Evolutionary conservation across 768 basidiomycete species (phyloP).

Genomic region (Boletus fagicola): DNA sequence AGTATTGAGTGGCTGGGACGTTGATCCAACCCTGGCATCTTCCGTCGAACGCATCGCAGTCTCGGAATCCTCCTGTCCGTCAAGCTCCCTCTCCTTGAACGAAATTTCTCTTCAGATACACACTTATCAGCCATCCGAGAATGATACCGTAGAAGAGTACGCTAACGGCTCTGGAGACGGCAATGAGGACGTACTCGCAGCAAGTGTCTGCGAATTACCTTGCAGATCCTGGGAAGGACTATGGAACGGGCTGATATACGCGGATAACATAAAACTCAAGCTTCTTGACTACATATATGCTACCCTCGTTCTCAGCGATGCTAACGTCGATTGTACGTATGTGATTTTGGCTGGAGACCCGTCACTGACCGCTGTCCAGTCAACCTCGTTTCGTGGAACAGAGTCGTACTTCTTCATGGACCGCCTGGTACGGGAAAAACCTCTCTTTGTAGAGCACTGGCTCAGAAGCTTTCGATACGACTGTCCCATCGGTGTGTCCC

Average conservation of each 20-base stretch:
- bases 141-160: conserved; percentile 72
- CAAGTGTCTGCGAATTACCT: conserved; percentile 87
- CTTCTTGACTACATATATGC: conserved; percentile 94
- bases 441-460: conserved; percentile 88
- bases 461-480: conserved; percentile 92
- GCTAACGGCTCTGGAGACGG: conserved; percentile 56
- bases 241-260: conserved; percentile 91
- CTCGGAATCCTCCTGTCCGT: conserved; percentile 67
- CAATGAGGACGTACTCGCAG: conserved; percentile 75
- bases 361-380: conserved; percentile 40
- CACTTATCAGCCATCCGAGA: conserved; percentile 78
- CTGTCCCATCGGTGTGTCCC: conserved; percentile 70
- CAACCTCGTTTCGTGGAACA: conserved; percentile 94
- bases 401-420: conserved; percentile 91
- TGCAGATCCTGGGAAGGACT: conserved; percentile 82
- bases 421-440: conserved; percentile 99
- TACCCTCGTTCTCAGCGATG: conserved; percentile 89
- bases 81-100: conserved; percentile 50
- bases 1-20: conserved; percentile 75
- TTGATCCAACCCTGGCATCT: conserved; percentile 62
- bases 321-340: conserved; percentile 73
- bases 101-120: conserved; percentile 75
- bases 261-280: conserved; percentile 77
- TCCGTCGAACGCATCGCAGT: conserved; percentile 77
- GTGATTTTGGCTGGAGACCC: not conserved